These are phyloP conservation scores for Boletus subluridellus DNA, from an alignment of 1,284 basidiomycete genomes.

Conservation along the genomic window DNA sequence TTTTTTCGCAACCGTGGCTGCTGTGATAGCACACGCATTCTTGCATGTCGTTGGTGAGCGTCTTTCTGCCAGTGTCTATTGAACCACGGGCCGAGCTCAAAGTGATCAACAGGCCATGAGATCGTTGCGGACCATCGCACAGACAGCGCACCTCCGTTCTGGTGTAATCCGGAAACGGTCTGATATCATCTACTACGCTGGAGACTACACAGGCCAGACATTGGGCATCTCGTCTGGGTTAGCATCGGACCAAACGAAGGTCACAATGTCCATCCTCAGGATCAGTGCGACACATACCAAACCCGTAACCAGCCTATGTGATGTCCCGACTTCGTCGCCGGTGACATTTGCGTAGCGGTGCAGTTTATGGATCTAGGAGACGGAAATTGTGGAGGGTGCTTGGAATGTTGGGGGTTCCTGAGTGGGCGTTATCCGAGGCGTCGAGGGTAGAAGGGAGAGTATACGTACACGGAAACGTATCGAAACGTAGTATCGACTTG, in stretches of 20 bases:
- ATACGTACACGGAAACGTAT: background rate
- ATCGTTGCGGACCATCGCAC: constrained; percentile 86
- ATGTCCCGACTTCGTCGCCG: background rate
- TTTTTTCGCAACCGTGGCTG: background rate
- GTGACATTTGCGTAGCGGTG: background rate
- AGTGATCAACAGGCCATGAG: constrained; percentile 63
- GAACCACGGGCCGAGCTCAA: background rate
- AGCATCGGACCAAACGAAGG: background rate
- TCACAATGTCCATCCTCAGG: background rate
- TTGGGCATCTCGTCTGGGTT: background rate
- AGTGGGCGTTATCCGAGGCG: background rate
- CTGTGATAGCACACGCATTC: constrained; percentile 17
- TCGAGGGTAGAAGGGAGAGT: background rate
- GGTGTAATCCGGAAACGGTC: background rate
- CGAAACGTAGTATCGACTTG: background rate
- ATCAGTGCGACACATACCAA: background rate
- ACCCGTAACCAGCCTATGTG: background rate
- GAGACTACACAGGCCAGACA: background rate
- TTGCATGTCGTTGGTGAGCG: constrained; percentile 40
- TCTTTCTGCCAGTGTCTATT: background rate
- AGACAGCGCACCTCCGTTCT: constrained; percentile 38
- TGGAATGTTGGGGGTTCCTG: background rate
- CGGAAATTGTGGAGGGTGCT: background rate
- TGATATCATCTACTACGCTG: background rate
- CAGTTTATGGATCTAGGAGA: background rate